Evolutionary conservation across 2,329 filamentous ascomycete species (phyloP).

Genomic region (Epicoccum nigrum): DNA sequence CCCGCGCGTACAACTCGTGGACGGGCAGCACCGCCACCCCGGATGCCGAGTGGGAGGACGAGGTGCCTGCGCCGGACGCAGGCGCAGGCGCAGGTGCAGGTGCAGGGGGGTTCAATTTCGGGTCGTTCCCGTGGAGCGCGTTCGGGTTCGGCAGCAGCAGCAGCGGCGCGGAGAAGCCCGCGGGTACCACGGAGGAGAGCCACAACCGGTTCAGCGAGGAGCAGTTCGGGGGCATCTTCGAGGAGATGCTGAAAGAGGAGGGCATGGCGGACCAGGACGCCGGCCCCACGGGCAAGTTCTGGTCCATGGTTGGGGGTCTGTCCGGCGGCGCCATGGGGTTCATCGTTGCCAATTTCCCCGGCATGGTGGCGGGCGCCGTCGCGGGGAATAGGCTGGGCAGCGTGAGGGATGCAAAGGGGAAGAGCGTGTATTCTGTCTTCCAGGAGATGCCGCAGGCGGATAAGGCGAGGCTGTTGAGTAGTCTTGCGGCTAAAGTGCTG

Average conservation of each 20-base stretch:
- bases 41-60: slow-evolving; percentile 57
- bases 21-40: slow-evolving; percentile 52
- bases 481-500: slow-evolving; percentile 86
- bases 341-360: slow-evolving; percentile 91
- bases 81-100: slow-evolving; percentile 2
- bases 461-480: slow-evolving; percentile 78
- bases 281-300: slow-evolving; percentile 74
- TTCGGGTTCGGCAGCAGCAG: slow-evolving; percentile 68
- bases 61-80: slow-evolving; percentile 47
- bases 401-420: slow-evolving; percentile 86
- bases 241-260: slow-evolving; percentile 61
- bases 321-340: slow-evolving; percentile 92
- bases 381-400: slow-evolving; percentile 92
- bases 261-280: slow-evolving; percentile 73
- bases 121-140: slow-evolving; percentile 77
- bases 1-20: slow-evolving; percentile 63
- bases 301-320: slow-evolving; percentile 81
- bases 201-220: slow-evolving; percentile 68
- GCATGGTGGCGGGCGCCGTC: slow-evolving; percentile 85
- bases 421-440: slow-evolving; percentile 94
- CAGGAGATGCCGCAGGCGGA: slow-evolving; percentile 85
- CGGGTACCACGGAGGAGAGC: slow-evolving; percentile 53
- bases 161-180: slow-evolving; percentile 35
- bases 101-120: slow-evolving; percentile 20
- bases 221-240: slow-evolving; percentile 78